Percentiles rank a stretch among this genome's conserved stretches.
phyloP scores from a whole-genome alignment of 805 yeast genomes.

The Kluyveromyces siamensis region DNA sequence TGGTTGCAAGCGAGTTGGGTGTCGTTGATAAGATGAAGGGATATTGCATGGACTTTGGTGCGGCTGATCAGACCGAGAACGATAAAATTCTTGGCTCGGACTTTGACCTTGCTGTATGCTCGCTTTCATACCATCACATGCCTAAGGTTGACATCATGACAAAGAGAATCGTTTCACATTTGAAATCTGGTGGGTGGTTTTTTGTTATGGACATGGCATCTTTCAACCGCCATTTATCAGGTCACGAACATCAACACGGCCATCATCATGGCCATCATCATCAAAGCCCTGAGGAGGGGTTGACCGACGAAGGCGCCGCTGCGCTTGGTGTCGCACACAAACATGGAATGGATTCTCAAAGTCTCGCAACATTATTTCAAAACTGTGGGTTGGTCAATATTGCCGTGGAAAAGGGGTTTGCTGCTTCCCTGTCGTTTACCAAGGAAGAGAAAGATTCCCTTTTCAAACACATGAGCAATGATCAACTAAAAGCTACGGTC shows the following conservation, averaged over 20 bases:
- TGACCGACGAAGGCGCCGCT: background rate
- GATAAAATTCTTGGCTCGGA: background rate
- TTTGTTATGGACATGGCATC: background rate
- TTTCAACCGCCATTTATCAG: background rate
- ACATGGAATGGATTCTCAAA: background rate
- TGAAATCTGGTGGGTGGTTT: background rate
- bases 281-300: background rate
- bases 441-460: background rate
- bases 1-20: background rate
- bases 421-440: background rate
- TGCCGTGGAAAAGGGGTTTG: background rate
- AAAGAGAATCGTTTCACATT: background rate
- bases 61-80: background rate
- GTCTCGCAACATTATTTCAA: background rate
- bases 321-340: background rate
- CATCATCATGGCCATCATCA: background rate
- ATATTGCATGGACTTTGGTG: background rate
- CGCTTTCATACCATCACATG: background rate
- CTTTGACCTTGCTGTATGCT: background rate
- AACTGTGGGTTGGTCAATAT: background rate
- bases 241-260: background rate
- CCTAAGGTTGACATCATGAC: background rate
- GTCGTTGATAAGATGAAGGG: background rate
- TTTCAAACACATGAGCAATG: background rate
- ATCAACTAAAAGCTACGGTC: background rate